Evolutionary conservation across 2,329 filamentous ascomycete genomes (phyloP).

Genomic region (Claviceps maximensis): DNA sequence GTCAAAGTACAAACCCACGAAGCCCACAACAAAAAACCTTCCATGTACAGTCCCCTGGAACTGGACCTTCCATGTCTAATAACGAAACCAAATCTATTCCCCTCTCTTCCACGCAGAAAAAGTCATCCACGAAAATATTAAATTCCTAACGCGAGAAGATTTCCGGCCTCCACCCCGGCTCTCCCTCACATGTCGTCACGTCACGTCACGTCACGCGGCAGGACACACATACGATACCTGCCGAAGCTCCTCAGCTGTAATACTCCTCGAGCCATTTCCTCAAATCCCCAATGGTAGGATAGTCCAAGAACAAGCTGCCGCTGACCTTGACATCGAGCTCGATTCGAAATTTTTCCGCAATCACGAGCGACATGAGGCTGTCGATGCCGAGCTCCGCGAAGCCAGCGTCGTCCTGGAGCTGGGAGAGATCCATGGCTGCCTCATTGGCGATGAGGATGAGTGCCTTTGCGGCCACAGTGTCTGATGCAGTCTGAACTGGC

Average conservation of each 20-base stretch:
- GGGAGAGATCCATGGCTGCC: conserved; percentile 37
- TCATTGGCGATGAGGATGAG: conserved; percentile 43
- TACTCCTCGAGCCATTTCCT: conserved; percentile 29
- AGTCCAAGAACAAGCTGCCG: conserved; percentile 38
- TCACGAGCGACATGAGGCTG: conserved; percentile 45
- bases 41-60: too few species aligned
- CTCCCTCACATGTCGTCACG: too few species aligned
- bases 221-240: too few species aligned
- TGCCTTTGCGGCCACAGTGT: conserved; percentile 19
- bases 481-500: conserved; percentile 7
- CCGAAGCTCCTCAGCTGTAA: conserved; percentile 5
- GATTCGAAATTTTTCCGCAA: conserved; percentile 41
- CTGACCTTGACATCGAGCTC: conserved; percentile 40
- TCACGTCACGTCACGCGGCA: too few species aligned
- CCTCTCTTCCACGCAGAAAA: too few species aligned
- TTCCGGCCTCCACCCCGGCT: too few species aligned
- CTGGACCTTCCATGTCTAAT: too few species aligned
- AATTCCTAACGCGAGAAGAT: too few species aligned
- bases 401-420: conserved; percentile 40
- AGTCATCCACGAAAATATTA: too few species aligned
- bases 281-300: conserved; percentile 39
- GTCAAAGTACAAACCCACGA: too few species aligned
- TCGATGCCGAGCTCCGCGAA: conserved; percentile 46
- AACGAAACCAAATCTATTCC: too few species aligned
- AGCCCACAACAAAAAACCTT: too few species aligned